Percentiles rank a stretch among this genome's conserved stretches.
These are phyloP conservation scores for Tricholomella constricta DNA, from an alignment of 768 basidiomycete species.

Conservation along the genomic window DNA sequence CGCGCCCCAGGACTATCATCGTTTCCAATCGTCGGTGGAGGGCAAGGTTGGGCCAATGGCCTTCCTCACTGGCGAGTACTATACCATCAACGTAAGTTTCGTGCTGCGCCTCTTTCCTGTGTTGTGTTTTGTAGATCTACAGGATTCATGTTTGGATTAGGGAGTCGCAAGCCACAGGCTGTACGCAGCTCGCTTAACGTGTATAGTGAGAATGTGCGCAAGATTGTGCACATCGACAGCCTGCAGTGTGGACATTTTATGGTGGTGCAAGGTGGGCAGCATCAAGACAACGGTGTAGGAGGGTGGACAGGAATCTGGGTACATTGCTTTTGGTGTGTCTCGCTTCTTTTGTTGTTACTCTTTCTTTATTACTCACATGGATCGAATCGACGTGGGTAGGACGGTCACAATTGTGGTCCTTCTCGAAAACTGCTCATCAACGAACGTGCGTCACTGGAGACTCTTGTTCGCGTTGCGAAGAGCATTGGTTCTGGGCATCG, in stretches of 20 bases:
- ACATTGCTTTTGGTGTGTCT: slow-evolving; percentile 88
- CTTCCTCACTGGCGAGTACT: slow-evolving; percentile 88
- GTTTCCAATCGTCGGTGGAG: slow-evolving; percentile 88
- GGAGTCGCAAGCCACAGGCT: slow-evolving; percentile 73
- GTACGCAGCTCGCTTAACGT: slow-evolving; percentile 89
- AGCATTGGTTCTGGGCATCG: slow-evolving; percentile 59
- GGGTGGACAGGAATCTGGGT: slow-evolving; percentile 92
- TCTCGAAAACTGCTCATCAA: slow-evolving; percentile 87
- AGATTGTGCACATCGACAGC: slow-evolving; percentile 90
- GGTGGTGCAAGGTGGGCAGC: slow-evolving; percentile 92
- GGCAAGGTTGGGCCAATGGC: slow-evolving; percentile 83
- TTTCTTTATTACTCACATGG: slow-evolving; percentile 54
- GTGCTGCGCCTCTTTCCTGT: slow-evolving; percentile 38
- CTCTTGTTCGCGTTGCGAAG: slow-evolving; percentile 86
- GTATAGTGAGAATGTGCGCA: slow-evolving; percentile 92
- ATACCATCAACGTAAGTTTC: too few relatives aligned
- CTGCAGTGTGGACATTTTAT: slow-evolving; percentile 90
- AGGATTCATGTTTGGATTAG: slow-evolving; percentile 5
- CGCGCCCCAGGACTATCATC: slow-evolving; percentile 96
- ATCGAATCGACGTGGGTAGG: too few relatives aligned
- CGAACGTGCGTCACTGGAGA: slow-evolving; percentile 84
- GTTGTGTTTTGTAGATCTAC: not conserved
- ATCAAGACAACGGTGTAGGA: slow-evolving; percentile 87
- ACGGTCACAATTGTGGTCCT: slow-evolving; percentile 91
- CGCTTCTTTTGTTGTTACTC: not conserved